Evolutionary conservation across 352 stramenopile species (phyloP), one percentile per base, ranked within the genome.

Genomic region (Phytophthora ramorum): DNA sequence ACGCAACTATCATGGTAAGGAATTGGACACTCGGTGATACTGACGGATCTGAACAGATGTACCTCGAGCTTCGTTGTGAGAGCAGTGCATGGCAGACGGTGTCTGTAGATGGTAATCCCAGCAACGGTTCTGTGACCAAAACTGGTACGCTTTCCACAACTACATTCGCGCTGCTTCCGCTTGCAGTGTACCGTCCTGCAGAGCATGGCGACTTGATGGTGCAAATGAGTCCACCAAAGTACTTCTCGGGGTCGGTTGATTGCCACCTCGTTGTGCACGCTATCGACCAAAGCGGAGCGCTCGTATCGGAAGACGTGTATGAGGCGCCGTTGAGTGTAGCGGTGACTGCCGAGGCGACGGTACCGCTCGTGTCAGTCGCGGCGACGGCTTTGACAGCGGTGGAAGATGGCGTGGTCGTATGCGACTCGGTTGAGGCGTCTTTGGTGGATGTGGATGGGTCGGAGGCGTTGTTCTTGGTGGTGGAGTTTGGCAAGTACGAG

Each of bases 371-470:
- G 1, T 46, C 57, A 1, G 37, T 70, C 10, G 10, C 17, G 19
- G 50, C 37, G 26, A 65, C 46, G 4, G 26, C 14, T 7, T 71
- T 71, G 37, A 41, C 34, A 2, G 65, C 61, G 0, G 34, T 66
- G 30, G 75, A 83, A 66, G 72, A 83, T 48, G 55, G 46, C 8
- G 52, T 66, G 32, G 51, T 75, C 1, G 34, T 70, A 4, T 73
- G 62, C 1, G 63, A 71, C 44, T 50, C 54, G 16, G 57, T 81
- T 1, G 26, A n/a, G 17, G 69, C 69, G 3, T 69, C 58, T 4
- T 45, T 85, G 28, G 51, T 76, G 28, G 76, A 85, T 64, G 51
- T 63, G 4, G 76, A 85, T 19, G 66, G 70, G 12, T 85, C 76
- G 0, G 73, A 85, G 41, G 40, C 37, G 9, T 35, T 78, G 16